Conservation (phyloP, 164 flowering plant species). For the Annona cherimola region DNA sequence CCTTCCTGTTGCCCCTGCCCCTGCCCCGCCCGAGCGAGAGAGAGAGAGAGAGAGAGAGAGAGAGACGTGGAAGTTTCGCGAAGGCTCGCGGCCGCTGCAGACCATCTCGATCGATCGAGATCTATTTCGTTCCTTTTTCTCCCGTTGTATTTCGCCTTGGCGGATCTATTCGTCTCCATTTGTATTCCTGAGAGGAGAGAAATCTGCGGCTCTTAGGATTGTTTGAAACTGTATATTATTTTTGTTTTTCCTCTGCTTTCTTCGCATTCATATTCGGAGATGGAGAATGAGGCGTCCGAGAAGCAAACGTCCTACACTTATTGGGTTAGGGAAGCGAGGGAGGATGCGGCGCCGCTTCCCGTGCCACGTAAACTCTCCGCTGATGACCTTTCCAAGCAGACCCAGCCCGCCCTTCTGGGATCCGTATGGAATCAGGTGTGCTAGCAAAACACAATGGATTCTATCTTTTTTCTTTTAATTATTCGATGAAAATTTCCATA, state of each 20-base stretch:
- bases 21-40: no score
- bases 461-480: neutral
- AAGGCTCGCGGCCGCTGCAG: neutral
- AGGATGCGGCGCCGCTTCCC: conserved; percentile 75
- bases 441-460: neutral
- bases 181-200: neutral
- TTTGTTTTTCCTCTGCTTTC: neutral
- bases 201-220: neutral
- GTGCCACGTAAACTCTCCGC: conserved; percentile 58
- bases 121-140: neutral
- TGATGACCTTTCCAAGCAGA: conserved; percentile 26
- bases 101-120: neutral
- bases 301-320: conserved; percentile 58
- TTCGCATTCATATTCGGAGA: neutral
- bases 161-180: neutral
- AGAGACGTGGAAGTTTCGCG: neutral
- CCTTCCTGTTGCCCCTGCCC: no score
- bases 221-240: neutral
- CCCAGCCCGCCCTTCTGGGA: conserved; percentile 41
- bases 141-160: neutral
- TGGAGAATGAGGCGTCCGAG: conserved; percentile 20
- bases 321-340: conserved; percentile 65
- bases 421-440: conserved; percentile 78
- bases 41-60: no score
- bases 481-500: neutral